Percentiles rank a stretch among this genome's conserved stretches.
Evolutionary conservation across 2,329 filamentous ascomycete genomes (phyloP).

Genomic region (Pseudophaeomoniella oleicola): DNA sequence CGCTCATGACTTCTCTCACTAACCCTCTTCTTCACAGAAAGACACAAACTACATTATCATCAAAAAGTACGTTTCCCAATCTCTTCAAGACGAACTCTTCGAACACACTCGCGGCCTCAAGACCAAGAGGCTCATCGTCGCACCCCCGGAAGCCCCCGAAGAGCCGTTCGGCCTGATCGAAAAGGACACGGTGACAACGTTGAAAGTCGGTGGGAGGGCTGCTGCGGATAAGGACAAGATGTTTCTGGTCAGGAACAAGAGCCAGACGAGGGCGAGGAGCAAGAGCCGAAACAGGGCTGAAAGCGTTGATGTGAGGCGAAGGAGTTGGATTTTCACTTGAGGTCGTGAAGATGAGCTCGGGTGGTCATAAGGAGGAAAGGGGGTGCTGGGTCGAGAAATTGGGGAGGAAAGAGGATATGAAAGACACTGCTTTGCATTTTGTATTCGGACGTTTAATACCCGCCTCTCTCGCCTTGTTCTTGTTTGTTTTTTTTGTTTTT

Average conservation of each 20-base stretch:
- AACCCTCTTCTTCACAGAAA: conserved; percentile 35
- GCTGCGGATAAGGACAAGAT: conserved; percentile 25
- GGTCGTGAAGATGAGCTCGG: background rate
- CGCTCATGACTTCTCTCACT: conserved; percentile 16
- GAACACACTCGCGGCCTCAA: conserved; percentile 53
- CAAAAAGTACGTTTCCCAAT: conserved; percentile 57
- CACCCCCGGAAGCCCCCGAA: too few species aligned
- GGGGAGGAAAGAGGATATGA: background rate
- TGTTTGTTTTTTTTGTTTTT: too few species aligned
- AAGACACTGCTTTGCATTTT: too few species aligned
- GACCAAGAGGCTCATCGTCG: conserved; percentile 30
- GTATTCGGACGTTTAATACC: too few species aligned
- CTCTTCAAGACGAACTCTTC: conserved; percentile 58
- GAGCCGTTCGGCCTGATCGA: conserved; percentile 18
- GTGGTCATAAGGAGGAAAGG: background rate
- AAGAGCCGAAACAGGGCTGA: conserved; percentile 4
- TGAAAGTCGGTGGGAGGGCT: conserved; percentile 21
- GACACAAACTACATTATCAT: conserved; percentile 59
- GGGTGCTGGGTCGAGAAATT: background rate
- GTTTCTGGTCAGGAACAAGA: conserved; percentile 32
- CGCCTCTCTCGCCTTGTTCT: too few species aligned
- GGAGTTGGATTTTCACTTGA: conserved; percentile 11
- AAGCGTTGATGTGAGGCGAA: conserved; percentile 2
- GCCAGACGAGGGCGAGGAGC: conserved; percentile 8
- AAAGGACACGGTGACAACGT: conserved; percentile 10